Evolutionary conservation across 441 rosid genomes (phyloP).

Genomic region (Euphorbia corollata): DNA sequence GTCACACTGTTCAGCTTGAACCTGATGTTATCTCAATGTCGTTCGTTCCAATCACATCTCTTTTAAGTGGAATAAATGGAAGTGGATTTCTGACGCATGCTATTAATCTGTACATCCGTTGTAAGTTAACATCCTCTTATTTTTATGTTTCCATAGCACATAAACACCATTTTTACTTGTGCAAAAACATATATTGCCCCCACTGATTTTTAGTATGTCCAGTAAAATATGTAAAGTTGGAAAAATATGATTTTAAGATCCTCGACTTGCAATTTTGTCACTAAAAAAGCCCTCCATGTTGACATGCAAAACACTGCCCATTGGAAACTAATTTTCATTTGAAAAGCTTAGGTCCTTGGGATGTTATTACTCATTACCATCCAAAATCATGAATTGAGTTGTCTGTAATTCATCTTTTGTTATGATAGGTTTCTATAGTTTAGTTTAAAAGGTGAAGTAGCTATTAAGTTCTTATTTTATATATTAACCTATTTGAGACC

Average conservation of each 20-base stretch:
- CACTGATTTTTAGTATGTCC: not conserved
- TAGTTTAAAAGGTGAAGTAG: not conserved
- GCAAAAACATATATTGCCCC: not conserved
- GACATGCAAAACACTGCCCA: not conserved
- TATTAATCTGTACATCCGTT: slow-evolving; percentile 82
- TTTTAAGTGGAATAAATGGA: slow-evolving; percentile 85
- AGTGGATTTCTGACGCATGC: slow-evolving; percentile 97
- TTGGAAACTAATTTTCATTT: not conserved
- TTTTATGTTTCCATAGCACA: not conserved
- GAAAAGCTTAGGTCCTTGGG: not conserved
- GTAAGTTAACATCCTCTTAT: slow-evolving; percentile 44
- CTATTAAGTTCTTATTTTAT: too few species aligned
- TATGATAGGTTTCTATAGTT: not conserved
- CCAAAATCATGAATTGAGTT: not conserved
- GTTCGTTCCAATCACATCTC: slow-evolving; percentile 76
- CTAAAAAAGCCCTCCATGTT: slow-evolving; percentile 2
- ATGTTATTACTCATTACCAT: not conserved
- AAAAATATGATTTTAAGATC: not conserved
- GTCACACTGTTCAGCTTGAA: slow-evolving; percentile 74
- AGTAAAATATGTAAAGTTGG: not conserved
- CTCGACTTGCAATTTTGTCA: not conserved
- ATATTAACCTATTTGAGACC: not conserved
- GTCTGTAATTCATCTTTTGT: not conserved
- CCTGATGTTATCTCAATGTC: slow-evolving; percentile 93
- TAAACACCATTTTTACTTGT: not conserved